Conservation (phyloP, 2,329 filamentous ascomycete species). For the Cercospora sp. region DNA sequence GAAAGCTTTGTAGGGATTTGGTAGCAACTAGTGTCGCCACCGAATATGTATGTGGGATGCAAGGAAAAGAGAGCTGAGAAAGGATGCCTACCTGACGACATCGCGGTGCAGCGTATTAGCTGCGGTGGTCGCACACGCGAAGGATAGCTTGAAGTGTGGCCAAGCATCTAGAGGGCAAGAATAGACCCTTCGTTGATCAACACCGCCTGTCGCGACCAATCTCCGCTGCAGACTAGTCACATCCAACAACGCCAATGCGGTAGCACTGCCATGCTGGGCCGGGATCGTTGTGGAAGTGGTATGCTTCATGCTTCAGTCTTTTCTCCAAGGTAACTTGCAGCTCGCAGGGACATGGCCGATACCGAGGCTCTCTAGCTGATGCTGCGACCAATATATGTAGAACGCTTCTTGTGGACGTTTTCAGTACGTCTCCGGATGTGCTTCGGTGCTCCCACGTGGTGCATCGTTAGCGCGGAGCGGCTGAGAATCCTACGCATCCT, state of each 20-base stretch:
- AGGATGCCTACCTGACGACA: not conserved
- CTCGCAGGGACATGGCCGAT: not conserved
- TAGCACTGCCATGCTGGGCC: not conserved
- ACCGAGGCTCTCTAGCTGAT: not conserved
- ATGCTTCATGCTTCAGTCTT: not conserved
- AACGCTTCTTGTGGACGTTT: not conserved
- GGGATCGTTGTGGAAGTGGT: not conserved
- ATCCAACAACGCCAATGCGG: constrained; percentile 6
- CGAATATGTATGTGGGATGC: not conserved
- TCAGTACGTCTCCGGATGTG: not conserved
- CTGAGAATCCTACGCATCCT: not conserved
- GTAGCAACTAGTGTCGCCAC: not conserved
- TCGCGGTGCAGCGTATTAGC: not conserved
- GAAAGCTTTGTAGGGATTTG: not conserved
- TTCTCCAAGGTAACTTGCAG: not conserved
- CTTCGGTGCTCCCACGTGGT: not conserved
- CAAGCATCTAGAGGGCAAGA: not conserved
- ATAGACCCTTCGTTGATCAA: not conserved
- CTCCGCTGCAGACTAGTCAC: not conserved
- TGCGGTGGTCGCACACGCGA: not conserved
- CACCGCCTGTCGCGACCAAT: constrained; percentile 4
- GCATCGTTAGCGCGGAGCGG: not conserved
- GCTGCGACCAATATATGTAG: not conserved
- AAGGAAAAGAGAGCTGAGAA: not conserved
- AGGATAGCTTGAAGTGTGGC: not conserved